These are phyloP conservation scores for Fusarium sambucinum DNA, from an alignment of 2,329 filamentous ascomycete genomes.

Conservation along the genomic window DNA sequence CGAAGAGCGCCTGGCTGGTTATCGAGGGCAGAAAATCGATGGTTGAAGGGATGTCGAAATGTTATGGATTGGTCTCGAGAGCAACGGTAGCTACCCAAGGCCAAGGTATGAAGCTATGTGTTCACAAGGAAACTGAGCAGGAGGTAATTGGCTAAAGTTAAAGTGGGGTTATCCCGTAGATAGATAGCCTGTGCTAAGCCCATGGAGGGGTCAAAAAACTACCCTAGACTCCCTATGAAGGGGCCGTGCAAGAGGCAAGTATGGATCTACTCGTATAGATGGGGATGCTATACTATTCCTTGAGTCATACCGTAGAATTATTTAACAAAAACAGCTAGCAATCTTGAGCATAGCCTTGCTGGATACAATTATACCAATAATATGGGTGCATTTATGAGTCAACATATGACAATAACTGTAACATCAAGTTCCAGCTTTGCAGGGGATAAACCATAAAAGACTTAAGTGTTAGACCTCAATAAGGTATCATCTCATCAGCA, in stretches of 20 bases:
- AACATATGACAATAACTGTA: background rate
- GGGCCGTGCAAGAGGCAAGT: background rate
- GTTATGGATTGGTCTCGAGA: slow-evolving; percentile 1
- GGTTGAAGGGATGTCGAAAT: background rate
- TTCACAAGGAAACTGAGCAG: slow-evolving; percentile 20
- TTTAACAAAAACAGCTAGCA: background rate
- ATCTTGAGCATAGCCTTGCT: slow-evolving; percentile 1
- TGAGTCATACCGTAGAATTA: slow-evolving; percentile 6
- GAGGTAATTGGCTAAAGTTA: slow-evolving; percentile 4
- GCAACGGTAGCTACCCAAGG: slow-evolving; percentile 1
- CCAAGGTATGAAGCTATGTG: slow-evolving; percentile 29
- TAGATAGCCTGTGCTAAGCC: background rate
- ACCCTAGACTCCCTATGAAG: background rate
- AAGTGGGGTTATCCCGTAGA: background rate
- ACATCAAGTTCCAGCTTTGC: slow-evolving; percentile 3
- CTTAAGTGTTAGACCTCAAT: background rate
- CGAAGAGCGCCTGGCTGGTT: background rate
- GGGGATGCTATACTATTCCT: background rate
- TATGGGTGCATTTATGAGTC: slow-evolving; percentile 2
- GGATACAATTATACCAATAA: background rate
- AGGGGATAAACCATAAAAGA: slow-evolving; percentile 4
- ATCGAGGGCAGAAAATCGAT: background rate
- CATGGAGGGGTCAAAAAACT: slow-evolving; percentile 4
- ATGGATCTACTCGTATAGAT: background rate
- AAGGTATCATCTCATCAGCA: background rate